phyloP scores from a whole-genome alignment of 352 stramenopile genomes.

The Pythium dissotocum region DNA sequence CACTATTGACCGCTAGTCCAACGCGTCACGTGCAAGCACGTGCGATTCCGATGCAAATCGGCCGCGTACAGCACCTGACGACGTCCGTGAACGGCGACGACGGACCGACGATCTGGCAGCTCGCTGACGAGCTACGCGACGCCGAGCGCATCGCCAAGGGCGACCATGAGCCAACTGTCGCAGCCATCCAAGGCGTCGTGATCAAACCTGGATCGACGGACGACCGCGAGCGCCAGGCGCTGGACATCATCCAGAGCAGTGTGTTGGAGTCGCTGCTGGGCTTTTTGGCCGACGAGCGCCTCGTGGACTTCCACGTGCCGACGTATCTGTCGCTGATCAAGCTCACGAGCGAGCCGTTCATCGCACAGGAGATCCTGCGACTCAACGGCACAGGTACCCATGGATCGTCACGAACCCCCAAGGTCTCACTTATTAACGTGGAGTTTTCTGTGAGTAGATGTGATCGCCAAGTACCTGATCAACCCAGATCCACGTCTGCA shows the following conservation, averaged over 20 bases:
- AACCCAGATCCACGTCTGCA: slow-evolving; percentile 59
- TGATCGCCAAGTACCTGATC: slow-evolving; percentile 46
- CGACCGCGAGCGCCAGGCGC: slow-evolving; percentile 40
- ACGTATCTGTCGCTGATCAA: slow-evolving; percentile 69
- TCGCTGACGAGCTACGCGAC: slow-evolving; percentile 22
- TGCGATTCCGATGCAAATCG: slow-evolving; percentile 18
- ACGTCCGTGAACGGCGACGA: background rate
- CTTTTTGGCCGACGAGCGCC: slow-evolving; percentile 54
- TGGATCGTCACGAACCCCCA: background rate
- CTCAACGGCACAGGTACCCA: slow-evolving; percentile 33
- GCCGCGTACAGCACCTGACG: slow-evolving; percentile 10
- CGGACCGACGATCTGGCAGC: slow-evolving; percentile 23
- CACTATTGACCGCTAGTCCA: background rate
- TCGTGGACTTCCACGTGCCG: slow-evolving; percentile 58
- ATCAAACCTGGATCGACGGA: slow-evolving; percentile 23
- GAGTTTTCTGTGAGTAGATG: background rate
- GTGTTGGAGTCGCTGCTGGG: slow-evolving; percentile 43
- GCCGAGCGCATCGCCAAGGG: slow-evolving; percentile 19
- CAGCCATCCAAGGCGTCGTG: slow-evolving; percentile 20
- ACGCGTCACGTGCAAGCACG: background rate
- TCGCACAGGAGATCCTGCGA: slow-evolving; percentile 60
- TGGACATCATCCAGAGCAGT: slow-evolving; percentile 61
- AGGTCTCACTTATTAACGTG: too few species aligned
- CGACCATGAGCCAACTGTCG: slow-evolving; percentile 19
- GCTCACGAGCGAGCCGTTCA: slow-evolving; percentile 47